These are phyloP conservation scores for Epichloe typhina DNA, from an alignment of 2,329 filamentous ascomycete genomes.

Conservation along the genomic window DNA sequence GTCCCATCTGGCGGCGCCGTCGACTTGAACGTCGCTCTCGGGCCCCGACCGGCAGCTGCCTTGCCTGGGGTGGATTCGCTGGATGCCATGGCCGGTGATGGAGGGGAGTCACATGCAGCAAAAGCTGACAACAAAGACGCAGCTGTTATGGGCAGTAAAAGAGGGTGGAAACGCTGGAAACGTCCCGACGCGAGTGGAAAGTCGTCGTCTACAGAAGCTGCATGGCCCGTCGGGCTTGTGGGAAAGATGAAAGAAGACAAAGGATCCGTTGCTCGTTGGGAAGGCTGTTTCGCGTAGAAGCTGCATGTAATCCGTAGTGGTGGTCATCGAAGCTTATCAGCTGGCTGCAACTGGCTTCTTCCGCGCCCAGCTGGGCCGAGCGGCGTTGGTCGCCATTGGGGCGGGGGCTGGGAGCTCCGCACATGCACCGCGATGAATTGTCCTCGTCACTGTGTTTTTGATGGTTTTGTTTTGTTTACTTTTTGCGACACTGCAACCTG, in stretches of 20 bases:
- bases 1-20: background rate
- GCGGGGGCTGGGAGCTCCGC: no score
- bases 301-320: background rate
- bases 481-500: no score
- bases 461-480: no score
- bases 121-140: background rate
- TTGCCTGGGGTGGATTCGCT: background rate
- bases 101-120: background rate
- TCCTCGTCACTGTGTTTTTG: no score
- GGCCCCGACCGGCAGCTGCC: background rate
- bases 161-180: background rate
- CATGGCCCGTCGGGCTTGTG: background rate
- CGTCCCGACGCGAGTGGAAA: background rate
- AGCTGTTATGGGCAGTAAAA: background rate
- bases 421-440: no score
- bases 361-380: background rate
- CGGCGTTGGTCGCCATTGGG: no score
- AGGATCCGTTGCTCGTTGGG: background rate
- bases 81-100: constrained; percentile 5
- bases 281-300: background rate
- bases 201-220: background rate
- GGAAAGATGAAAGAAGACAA: background rate
- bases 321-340: background rate
- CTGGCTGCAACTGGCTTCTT: no score
- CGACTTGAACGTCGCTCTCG: background rate